Conservation (phyloP, 306 rosid genomes). For the Acacia acuminata region DNA sequence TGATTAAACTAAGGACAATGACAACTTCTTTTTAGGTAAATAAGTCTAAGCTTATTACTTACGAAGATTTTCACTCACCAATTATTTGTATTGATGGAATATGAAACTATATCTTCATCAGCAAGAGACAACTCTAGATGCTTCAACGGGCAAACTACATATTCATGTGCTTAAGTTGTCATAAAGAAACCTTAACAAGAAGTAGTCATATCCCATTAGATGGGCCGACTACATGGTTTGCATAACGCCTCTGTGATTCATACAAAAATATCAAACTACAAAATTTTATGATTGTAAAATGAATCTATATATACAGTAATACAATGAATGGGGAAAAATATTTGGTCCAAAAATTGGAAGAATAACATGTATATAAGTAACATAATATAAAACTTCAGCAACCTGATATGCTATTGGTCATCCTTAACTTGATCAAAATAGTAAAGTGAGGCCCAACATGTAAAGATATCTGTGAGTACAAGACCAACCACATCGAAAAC, state of each 20-base stretch:
- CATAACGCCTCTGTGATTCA: neutral
- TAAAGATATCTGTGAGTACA: slow-evolving; percentile 60
- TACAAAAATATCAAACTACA: neutral
- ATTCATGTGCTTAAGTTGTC: neutral
- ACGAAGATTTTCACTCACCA: too few relatives aligned
- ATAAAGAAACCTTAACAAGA: neutral
- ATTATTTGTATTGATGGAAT: neutral
- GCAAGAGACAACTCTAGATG: slow-evolving; percentile 7
- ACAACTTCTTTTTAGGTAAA: neutral
- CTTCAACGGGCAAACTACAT: neutral
- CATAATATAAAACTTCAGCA: slow-evolving; percentile 9
- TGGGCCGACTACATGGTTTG: too few relatives aligned
- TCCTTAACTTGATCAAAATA: slow-evolving; percentile 50
- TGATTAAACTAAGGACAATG: neutral
- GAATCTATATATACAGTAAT: slow-evolving; percentile 1
- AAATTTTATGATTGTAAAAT: neutral
- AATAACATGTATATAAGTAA: neutral
- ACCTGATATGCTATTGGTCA: slow-evolving; percentile 12
- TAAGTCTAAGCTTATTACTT: neutral
- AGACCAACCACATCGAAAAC: slow-evolving; percentile 84
- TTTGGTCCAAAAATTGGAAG: neutral
- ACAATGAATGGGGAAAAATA: neutral
- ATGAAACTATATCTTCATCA: neutral
- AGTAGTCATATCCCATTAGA: too few relatives aligned
- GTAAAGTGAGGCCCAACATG: slow-evolving; percentile 76